Conservation (phyloP, 352 stramenopile species). For the Phytophthora citrophthora region DNA sequence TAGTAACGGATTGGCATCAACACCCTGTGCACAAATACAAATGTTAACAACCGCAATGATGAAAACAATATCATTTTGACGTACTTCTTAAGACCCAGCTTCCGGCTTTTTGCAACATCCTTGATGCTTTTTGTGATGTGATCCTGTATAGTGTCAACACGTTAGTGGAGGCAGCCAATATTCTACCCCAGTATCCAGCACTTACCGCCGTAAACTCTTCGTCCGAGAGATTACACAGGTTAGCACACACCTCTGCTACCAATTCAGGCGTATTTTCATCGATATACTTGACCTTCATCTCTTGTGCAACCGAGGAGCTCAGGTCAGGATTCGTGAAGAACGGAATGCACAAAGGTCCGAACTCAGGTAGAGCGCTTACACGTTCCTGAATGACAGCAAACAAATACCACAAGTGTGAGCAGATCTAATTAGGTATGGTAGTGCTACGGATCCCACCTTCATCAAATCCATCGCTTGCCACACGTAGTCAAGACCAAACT, state of each 20-base stretch:
- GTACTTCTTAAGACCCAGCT: slow-evolving; percentile 84
- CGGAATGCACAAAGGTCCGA: slow-evolving; percentile 73
- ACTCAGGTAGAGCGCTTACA: slow-evolving; percentile 80
- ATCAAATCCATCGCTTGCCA: slow-evolving; percentile 83
- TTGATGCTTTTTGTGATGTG: slow-evolving; percentile 83
- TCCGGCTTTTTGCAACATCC: slow-evolving; percentile 71
- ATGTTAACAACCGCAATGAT: neutral
- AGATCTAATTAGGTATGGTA: neutral
- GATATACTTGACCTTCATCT: slow-evolving; percentile 84
- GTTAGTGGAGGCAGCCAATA: slow-evolving; percentile 1
- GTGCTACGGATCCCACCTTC: slow-evolving; percentile 50
- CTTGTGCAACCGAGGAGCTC: slow-evolving; percentile 45
- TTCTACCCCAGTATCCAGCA: neutral
- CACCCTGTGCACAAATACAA: slow-evolving; percentile 47
- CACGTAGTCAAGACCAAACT: slow-evolving; percentile 74
- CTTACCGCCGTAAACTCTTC: slow-evolving; percentile 72
- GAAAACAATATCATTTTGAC: slow-evolving; percentile 20
- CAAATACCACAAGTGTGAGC: neutral
- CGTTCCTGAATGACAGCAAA: slow-evolving; percentile 54
- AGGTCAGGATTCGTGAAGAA: slow-evolving; percentile 78
- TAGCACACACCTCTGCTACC: slow-evolving; percentile 51
- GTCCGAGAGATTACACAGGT: slow-evolving; percentile 57
- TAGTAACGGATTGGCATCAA: slow-evolving; percentile 91
- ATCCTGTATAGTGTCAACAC: slow-evolving; percentile 45
- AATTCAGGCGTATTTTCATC: slow-evolving; percentile 63